A percentile compares a stretch with the other conserved stretches of the same genome.
phyloP scores from a whole-genome alignment of 805 yeast species.

The Pichia insulana region DNA sequence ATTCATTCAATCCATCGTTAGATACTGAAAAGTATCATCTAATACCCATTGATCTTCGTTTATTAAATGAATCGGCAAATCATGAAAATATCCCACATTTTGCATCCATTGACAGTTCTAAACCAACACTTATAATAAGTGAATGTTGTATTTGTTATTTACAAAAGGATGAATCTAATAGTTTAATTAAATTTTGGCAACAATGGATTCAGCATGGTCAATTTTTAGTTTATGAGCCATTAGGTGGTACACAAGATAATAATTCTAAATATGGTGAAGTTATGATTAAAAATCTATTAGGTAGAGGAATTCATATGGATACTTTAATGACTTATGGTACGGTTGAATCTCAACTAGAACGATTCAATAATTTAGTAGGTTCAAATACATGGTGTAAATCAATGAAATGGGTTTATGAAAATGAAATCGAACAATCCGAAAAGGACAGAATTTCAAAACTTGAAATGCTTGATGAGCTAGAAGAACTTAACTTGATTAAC shows the following conservation, averaged over 20 bases:
- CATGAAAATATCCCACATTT: not conserved
- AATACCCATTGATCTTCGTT: slow-evolving; percentile 47
- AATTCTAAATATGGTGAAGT: slow-evolving; percentile 45
- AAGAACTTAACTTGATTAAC: slow-evolving; percentile 55
- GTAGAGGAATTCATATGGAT: slow-evolving; percentile 55
- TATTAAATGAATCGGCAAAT: slow-evolving; percentile 12
- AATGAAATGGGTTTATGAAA: slow-evolving; percentile 31
- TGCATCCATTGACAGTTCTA: slow-evolving; percentile 15
- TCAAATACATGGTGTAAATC: slow-evolving; percentile 33
- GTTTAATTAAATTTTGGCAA: slow-evolving; percentile 37
- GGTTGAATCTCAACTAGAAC: slow-evolving; percentile 29
- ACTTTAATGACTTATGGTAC: slow-evolving; percentile 47
- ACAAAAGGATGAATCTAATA: slow-evolving; percentile 38
- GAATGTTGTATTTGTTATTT: slow-evolving; percentile 75
- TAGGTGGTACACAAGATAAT: slow-evolving; percentile 40
- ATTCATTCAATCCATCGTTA: not conserved
- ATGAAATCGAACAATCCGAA: slow-evolving; percentile 39
- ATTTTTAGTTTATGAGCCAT: slow-evolving; percentile 60
- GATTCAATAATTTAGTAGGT: slow-evolving; percentile 27
- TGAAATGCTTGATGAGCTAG: slow-evolving; percentile 69
- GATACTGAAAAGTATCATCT: slow-evolving; percentile 36
- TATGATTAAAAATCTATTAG: slow-evolving; percentile 53
- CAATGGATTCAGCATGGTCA: slow-evolving; percentile 19
- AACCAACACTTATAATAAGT: slow-evolving; percentile 56
- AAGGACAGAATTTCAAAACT: slow-evolving; percentile 37